These are phyloP conservation scores for Sordariomycetes sp. DNA, from an alignment of 2,329 filamentous ascomycete genomes.

Conservation along the genomic window DNA sequence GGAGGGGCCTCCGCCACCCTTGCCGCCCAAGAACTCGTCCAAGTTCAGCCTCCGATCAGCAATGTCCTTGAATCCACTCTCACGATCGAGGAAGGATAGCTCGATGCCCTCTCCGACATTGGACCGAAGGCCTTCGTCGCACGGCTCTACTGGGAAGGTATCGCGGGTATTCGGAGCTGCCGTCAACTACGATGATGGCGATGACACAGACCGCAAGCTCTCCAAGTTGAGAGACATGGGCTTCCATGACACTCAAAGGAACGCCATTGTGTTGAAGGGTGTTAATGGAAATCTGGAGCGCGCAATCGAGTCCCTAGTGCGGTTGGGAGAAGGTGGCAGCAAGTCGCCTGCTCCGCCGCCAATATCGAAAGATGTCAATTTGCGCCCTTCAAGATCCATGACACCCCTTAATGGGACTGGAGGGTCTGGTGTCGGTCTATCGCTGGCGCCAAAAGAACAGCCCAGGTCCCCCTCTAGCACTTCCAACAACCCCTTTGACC, in stretches of 20 bases:
- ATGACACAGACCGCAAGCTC: conserved; percentile 69
- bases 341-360: conserved; percentile 23
- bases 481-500: conserved; percentile 63
- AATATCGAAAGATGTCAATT: conserved; percentile 34
- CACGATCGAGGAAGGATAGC: conserved; percentile 51
- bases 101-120: conserved; percentile 19
- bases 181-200: conserved; percentile 41
- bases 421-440: not conserved
- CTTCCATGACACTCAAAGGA: conserved; percentile 75
- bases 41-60: conserved; percentile 48
- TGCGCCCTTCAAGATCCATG: conserved; percentile 41
- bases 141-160: conserved; percentile 48
- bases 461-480: conserved; percentile 31
- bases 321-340: conserved; percentile 64
- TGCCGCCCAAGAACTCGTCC: conserved; percentile 57
- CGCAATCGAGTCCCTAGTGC: conserved; percentile 75
- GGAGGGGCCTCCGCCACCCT: conserved; percentile 48
- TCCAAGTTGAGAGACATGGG: conserved; percentile 79
- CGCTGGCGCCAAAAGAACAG: conserved; percentile 14
- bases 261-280: conserved; percentile 71
- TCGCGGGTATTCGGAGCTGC: conserved; percentile 63
- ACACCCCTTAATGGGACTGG: conserved; percentile 41
- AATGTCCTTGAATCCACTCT: conserved; percentile 60
- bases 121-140: conserved; percentile 22
- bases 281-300: conserved; percentile 78